Base-by-base conservation (phyloP, 2,329 filamentous ascomycete species). In the Phialocephala sp. region DNA sequence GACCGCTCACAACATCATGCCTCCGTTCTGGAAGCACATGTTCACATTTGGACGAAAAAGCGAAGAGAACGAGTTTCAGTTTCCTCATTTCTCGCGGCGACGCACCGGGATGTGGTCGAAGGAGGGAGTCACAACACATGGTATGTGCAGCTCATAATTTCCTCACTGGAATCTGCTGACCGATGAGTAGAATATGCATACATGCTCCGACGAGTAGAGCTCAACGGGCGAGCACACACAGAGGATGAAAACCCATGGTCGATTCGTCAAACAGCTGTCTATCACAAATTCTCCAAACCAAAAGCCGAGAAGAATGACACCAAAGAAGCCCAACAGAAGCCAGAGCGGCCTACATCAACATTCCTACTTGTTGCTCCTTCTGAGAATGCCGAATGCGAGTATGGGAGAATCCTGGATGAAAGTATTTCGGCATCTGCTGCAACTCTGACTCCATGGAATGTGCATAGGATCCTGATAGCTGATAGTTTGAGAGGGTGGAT, bases 241-340 rank as follows among this genome's bases (percentile, higher is more conserved):
- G 43, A 67, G 2, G 67, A 64, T 22, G 60, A 68, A 18, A 50
- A 56, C 56, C 61, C 66, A 18, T 81, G 79, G 79, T 77, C 76
- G 0, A 75, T 80, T 43, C 74, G 79, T 1, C 77, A 80, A 60
- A 76, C 75, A 8, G 76, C 74, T 12, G 65, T 79, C 3, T 77
- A 80, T 63, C 77, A 81, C 59, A 36, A 64, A 39, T 36, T 56
- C 32, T 37, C 39, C 14, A 20, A 9, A 54, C n/a, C 12, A 20
- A 4, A 6, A 37, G 15, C 32, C 24, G n/a, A 20, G 3, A 18
- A 32, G 9, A 15, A 20, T 4, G 4, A 20, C 22, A 24, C 3
- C 6, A 20, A 18, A 9, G 15, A 47, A 14, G 18, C 9, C n/a
- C 18, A 9, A 20, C 43, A 47, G n/a, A 8, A 18, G n/a, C 43